These are phyloP conservation scores for Asterophora lycoperdoides DNA, from an alignment of 768 basidiomycete species.

Conservation along the genomic window DNA sequence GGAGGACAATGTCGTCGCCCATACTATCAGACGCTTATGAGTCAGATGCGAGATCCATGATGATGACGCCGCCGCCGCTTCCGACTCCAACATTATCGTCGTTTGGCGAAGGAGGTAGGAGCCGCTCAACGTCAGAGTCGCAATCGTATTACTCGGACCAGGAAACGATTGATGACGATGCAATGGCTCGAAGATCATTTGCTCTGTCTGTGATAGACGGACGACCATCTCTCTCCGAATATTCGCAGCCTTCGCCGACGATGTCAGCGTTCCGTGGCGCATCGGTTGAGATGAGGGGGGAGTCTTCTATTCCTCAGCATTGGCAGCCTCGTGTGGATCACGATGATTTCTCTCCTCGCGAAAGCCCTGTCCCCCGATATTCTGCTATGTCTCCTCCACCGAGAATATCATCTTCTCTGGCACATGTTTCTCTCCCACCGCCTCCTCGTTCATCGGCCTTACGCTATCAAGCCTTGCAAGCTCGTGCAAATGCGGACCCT, in stretches of 20 bases:
- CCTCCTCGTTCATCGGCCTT: conserved; percentile 43
- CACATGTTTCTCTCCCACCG: conserved; percentile 52
- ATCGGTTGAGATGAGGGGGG: conserved; percentile 27
- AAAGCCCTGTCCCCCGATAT: conserved; percentile 31
- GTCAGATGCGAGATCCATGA: conserved; percentile 23
- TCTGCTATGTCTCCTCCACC: conserved; percentile 54
- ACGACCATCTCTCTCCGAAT: conserved; percentile 60
- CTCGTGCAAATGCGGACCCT: conserved; percentile 16
- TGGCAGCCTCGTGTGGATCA: conserved; percentile 26
- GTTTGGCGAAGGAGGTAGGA: conserved; percentile 20
- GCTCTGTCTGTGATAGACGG: conserved; percentile 45
- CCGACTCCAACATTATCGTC: conserved; percentile 21
- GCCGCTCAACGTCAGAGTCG: conserved; percentile 18
- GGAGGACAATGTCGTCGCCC: conserved; percentile 53
- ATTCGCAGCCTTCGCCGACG: conserved; percentile 70
- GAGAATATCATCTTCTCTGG: conserved; percentile 59
- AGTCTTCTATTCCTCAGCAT: conserved; percentile 20
- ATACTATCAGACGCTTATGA: conserved; percentile 43
- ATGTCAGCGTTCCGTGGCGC: conserved; percentile 78
- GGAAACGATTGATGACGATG: conserved; percentile 28
- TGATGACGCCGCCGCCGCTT: conserved; percentile 46
- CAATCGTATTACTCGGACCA: conserved; percentile 38
- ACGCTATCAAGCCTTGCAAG: conserved; percentile 16
- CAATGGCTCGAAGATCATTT: conserved; percentile 41
- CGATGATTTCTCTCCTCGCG: conserved; percentile 14